These are phyloP conservation scores for Metarhizium sp. DNA, from an alignment of 2,329 filamentous ascomycete genomes.

Conservation along the genomic window DNA sequence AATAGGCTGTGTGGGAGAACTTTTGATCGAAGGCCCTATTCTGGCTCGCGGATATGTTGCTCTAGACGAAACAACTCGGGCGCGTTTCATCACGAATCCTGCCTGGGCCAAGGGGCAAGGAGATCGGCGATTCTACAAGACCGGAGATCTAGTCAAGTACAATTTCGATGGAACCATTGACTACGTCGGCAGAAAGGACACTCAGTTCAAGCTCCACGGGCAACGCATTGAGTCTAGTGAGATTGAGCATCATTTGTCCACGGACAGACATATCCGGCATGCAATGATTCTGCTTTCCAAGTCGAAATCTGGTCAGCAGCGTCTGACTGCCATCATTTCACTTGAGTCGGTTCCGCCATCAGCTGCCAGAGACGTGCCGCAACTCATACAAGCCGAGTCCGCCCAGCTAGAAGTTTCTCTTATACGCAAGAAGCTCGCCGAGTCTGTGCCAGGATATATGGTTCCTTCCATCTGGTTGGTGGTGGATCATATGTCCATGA, in stretches of 20 bases:
- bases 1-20: not conserved
- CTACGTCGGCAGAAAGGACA: not conserved
- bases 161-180: not conserved
- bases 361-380: too few relatives aligned
- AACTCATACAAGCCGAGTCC: too few relatives aligned
- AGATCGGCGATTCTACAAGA: not conserved
- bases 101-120: not conserved
- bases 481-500: too few relatives aligned
- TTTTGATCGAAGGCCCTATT: not conserved
- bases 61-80: not conserved
- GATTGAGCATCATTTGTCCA: not conserved
- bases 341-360: too few relatives aligned
- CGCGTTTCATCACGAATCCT: not conserved
- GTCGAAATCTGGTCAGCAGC: not conserved
- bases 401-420: too few relatives aligned
- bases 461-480: too few relatives aligned
- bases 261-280: not conserved
- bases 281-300: not conserved
- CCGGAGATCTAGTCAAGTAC: not conserved
- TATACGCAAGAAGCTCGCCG: too few relatives aligned
- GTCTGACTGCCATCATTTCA: too few relatives aligned
- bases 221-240: not conserved
- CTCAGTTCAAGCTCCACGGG: not conserved
- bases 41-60: not conserved
- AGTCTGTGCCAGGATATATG: too few relatives aligned